Base-by-base conservation (phyloP, 805 yeast genomes). In the Priceomyces fermenticarens region DNA sequence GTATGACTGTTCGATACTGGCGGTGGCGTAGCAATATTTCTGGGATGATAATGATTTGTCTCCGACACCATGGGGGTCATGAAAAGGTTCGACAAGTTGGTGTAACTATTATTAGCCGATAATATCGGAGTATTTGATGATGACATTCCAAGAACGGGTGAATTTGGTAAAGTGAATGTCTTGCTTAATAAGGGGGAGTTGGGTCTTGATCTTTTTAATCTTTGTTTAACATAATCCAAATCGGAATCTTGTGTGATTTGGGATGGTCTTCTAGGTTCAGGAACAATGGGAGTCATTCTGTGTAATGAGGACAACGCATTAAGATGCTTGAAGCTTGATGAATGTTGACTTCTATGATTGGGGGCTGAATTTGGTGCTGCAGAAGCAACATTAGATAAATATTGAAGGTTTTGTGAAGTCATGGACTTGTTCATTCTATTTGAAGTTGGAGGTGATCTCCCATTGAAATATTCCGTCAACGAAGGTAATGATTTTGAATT, bases 221-320 rank as follows among this genome's bases (percentile, higher is more conserved):
- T 57, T 41, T 64, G 70, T 41, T 65, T 70, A 38, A 72, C 73
- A 43, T 70, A 71, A 40, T 72, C 78, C 37, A 76, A 54, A 44
- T 75, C 79, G 6, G 75, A 62, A 41, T 72, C 75, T 38, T 75
- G 73, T 23, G 63, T 53, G 7, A 48, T 37, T 16, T 46, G 48
- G 14, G 38, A 17, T 30, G 36, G 40, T 11, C 38, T 42, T 16
- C 40, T 35, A 5, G 49, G 41, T 31, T 44, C 47, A 27, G 52
- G 41, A 30, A 70, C 57, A 20, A 79, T 53, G 6, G 84, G 85
- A 0, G 85, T 81, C 83, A 81, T 77, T 53, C 81, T 68, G 54
- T 81, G 85, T 40, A 82, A 57, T 3, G 85, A 73, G 36, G 71
- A 62, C 32, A 72, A 57, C 4, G 75, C 60, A 51, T 55, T 65